Percentiles rank a stretch among this genome's conserved stretches.
Evolutionary conservation across 176 grass and related monocot species (phyloP).

Genomic region (Zea luxurians): DNA sequence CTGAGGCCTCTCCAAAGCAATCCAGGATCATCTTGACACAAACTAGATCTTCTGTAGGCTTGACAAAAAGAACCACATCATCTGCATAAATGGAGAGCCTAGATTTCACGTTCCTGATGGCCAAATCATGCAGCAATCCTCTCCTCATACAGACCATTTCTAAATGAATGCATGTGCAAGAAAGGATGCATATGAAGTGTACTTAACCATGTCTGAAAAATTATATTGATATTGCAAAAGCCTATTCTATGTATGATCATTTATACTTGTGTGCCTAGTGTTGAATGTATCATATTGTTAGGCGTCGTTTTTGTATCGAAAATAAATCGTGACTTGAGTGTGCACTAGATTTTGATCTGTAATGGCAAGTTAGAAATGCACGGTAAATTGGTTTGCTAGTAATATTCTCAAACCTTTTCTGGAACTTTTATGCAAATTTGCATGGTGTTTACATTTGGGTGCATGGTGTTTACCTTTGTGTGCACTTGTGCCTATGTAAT

Average conservation of each 20-base stretch:
- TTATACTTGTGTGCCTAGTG: neutral
- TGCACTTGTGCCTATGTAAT: no score
- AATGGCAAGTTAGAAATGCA: neutral
- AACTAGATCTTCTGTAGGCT: neutral
- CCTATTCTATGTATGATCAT: neutral
- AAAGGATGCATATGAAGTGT: neutral
- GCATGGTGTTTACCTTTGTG: neutral
- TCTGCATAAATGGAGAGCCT: no score
- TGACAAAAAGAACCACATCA: no score
- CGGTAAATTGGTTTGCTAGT: conserved; percentile 1
- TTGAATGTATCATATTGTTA: conserved; percentile 20
- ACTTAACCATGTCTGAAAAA: neutral
- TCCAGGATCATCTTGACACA: neutral
- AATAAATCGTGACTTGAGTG: neutral
- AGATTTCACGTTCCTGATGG: no score
- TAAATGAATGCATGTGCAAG: neutral
- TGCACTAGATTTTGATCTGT: conserved; percentile 6
- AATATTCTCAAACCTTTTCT: no score
- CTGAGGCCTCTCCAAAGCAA: neutral
- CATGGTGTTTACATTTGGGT: neutral
- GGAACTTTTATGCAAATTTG: no score
- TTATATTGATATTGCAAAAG: neutral
- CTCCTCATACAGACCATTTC: neutral
- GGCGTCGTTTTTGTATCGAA: neutral
- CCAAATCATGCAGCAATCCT: no score